Base-by-base conservation (phyloP, 179 eudicot species). In the Patellifolia procumbens region DNA sequence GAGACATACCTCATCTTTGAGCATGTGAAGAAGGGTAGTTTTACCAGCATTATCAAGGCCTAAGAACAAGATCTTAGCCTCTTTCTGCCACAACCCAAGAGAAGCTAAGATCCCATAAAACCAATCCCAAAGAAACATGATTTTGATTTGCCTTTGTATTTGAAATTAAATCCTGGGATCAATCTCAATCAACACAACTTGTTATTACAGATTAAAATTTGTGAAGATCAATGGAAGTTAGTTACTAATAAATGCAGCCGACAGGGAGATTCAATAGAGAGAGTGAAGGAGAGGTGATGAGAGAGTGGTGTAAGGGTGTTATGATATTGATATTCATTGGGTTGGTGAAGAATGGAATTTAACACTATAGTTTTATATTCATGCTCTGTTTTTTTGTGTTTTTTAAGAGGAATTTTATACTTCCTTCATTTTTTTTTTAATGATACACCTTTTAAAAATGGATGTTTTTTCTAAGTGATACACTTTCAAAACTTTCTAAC, bases 11-110 rank as follows among this genome's bases (percentile, higher is more conserved):
- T 90, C 90, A 63, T 90, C 94, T 83, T 90, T 90, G 72, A 88
- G 90, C 94, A 90, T 90, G 78, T 90, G 94, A 71, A 90, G 92
- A 59, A 90, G 85, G 55, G 94, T 90, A 58, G 94, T 88, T 76
- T 90, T 90, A 24, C 94, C 91, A 68, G 91, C 91, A 76, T 88
- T 88, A 56, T 90, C 91, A 56, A 88, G 91, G 68, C 94, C 92
- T 24, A 88, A 80, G 60, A 88, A 88, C 81, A 90, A 80, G 89
- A 90, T 88, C 89, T 90, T 88, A 19, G 90, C 92, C 67, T 87
- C 91, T 55, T 87, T 87, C 19, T 87, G 90, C 89, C 90, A 86
- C 49, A 89, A 68, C 0, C 93, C 93, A 69, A 89, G 89, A 7
- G 91, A 83, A 0, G 91, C 93, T 81, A 89, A 83, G 48, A 89